Evolutionary conservation across 495 filamentous ascomycete species (phyloP), one percentile per base, ranked within the genome.

Genomic region (Xylaria curta): DNA sequence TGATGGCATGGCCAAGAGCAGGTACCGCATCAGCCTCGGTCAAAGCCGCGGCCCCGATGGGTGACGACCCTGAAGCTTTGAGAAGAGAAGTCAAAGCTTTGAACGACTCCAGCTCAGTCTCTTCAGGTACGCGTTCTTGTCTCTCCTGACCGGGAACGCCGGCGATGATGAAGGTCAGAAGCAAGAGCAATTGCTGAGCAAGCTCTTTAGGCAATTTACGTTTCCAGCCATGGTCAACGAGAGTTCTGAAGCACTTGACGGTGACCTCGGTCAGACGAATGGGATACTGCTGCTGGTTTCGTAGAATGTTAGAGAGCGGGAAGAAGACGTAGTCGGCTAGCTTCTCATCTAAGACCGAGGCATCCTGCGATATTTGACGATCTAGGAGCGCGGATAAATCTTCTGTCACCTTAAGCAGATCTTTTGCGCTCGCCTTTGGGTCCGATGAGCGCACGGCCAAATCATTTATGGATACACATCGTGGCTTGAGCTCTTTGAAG

Each of bases 271-370:
- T 79, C 28, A 92, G 89, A 42, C 88, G 87, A 38, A 92, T 87
- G 7, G 97, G 88, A 42, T 94, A 85, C 38, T 85, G 85, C 72
- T 94, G 89, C 63, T 90, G 91, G 63, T 89, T 86, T 68, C 92
- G 90, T 73, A 99, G 91, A 61, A 98, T 89, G 72, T 97, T 92
- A 2, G 93, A 93, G 0, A 99, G 82, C 0, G 96, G 96, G 74
- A 97, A 96, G 85, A 98, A 98, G 74, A 92, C 88, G 83, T 97
- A 99, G 79, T 98, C 94, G 9, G 94, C 96, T 33, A 98, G 82
- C 79, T 93, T 94, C 65, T 89, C 85, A 77, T 97, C 93, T 13
- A 98, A 83, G 0, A 85, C 82, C 21, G 83, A 80, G 44, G 87
- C 82, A 73, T 85, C 81, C 60, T 83, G 81, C 58, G 71, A 76